Conservation (phyloP, 306 rosid genomes). For the Quillaja saponaria region DNA sequence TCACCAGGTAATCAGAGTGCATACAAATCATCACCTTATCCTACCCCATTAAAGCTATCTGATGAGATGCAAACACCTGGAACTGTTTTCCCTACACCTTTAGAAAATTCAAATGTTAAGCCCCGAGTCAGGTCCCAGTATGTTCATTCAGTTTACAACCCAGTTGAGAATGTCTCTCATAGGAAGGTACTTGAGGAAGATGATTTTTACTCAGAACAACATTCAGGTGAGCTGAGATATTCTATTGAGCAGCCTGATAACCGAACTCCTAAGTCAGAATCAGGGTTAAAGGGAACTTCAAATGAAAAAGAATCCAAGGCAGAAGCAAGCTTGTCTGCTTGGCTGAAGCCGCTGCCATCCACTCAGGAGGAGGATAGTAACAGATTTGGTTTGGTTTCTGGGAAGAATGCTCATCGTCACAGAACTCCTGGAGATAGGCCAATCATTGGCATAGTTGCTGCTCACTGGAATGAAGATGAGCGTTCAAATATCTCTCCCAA, state of each 20-base stretch:
- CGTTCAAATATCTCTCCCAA: constrained; percentile 56
- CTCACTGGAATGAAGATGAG: constrained; percentile 71
- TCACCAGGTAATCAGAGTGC: constrained; percentile 53
- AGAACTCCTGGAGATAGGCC: constrained; percentile 69
- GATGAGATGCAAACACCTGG: constrained; percentile 97
- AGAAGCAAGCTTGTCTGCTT: constrained; percentile 67
- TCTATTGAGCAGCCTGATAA: constrained; percentile 41
- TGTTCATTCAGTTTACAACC: constrained; percentile 51
- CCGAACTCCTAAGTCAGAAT: constrained; percentile 43
- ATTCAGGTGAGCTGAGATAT: constrained; percentile 48
- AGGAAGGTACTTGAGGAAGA: constrained; percentile 48
- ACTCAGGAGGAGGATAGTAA: constrained; percentile 38
- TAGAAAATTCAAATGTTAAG: constrained; percentile 50
- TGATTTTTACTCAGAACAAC: constrained; percentile 41
- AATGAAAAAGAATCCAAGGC: constrained; percentile 42
- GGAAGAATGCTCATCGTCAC: constrained; percentile 35
- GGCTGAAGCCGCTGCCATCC: constrained; percentile 61
- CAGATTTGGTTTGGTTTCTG: constrained; percentile 30
- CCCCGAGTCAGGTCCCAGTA: constrained; percentile 68
- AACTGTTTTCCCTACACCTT: constrained; percentile 71
- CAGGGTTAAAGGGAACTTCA: constrained; percentile 30
- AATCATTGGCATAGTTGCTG: constrained; percentile 70
- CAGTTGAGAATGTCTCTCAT: constrained; percentile 42
- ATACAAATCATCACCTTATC: constrained; percentile 56
- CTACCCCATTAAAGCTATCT: constrained; percentile 78